Evolutionary conservation across 176 grass and related monocot genomes (phyloP).

Genomic region (Musa beccarii): DNA sequence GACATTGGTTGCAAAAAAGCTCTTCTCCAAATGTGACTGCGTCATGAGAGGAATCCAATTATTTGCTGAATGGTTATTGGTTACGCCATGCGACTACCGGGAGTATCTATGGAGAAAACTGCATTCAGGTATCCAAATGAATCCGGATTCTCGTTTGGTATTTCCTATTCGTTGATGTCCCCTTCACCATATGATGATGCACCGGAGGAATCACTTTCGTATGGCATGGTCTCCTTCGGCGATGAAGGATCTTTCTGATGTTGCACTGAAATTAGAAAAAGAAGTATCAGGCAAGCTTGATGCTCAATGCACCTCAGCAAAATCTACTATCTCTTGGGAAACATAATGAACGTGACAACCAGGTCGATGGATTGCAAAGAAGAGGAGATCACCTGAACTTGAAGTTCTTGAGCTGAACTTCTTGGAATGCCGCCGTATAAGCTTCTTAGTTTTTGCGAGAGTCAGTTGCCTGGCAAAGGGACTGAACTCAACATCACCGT

Average conservation of each 20-base stretch:
- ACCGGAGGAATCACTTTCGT: constrained; percentile 5
- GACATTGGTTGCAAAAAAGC: too few species aligned
- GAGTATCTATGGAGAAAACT: too few species aligned
- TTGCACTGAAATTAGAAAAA: neutral
- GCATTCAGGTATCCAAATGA: too few species aligned
- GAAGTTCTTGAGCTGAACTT: constrained; percentile 51
- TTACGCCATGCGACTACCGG: too few species aligned
- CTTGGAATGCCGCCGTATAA: constrained; percentile 78
- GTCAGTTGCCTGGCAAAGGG: constrained; percentile 94
- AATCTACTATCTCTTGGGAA: neutral
- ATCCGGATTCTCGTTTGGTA: neutral
- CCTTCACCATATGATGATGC: constrained; percentile 1
- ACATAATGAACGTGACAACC: neutral
- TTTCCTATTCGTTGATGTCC: neutral
- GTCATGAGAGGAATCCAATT: too few species aligned
- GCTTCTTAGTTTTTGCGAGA: constrained; percentile 81
- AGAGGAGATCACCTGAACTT: constrained; percentile 30
- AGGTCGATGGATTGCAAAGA: neutral
- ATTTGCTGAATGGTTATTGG: too few species aligned
- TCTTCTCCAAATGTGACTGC: too few species aligned
- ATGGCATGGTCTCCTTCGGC: neutral
- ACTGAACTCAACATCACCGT: constrained; percentile 75
- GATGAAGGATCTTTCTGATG: neutral
- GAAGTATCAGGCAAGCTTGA: too few species aligned
- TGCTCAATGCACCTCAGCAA: too few species aligned